These are phyloP conservation scores for Suillus americanus DNA, from an alignment of 768 basidiomycete genomes.

Conservation along the genomic window DNA sequence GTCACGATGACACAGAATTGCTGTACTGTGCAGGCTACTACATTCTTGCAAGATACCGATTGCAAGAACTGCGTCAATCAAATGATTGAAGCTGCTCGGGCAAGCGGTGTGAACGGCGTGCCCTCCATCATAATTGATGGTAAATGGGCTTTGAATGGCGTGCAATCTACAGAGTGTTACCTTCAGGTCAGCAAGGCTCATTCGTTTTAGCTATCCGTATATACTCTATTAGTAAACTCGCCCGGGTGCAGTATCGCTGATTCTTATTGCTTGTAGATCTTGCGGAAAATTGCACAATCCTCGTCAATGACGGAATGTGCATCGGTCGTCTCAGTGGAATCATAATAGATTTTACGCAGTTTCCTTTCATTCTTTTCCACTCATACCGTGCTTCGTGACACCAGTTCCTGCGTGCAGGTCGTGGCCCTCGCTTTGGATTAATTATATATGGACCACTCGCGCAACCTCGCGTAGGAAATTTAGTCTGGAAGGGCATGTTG, in stretches of 20 bases:
- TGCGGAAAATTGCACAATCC: slow-evolving; percentile 30
- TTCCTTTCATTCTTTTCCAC: not conserved
- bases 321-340: not conserved
- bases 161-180: slow-evolving; percentile 42
- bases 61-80: slow-evolving; percentile 39
- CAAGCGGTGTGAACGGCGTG: slow-evolving; percentile 48
- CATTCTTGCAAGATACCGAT: slow-evolving; percentile 43
- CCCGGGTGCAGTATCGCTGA: not conserved
- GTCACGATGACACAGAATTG: not conserved
- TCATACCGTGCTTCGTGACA: not conserved
- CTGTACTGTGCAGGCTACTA: slow-evolving; percentile 30
- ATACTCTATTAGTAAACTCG: too few relatives aligned
- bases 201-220: not conserved
- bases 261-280: slow-evolving; percentile 20
- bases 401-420: not conserved
- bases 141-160: slow-evolving; percentile 46
- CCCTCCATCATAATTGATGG: slow-evolving; percentile 51
- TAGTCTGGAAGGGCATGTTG: not conserved
- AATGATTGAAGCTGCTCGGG: slow-evolving; percentile 40
- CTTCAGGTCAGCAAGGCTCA: slow-evolving; percentile 29
- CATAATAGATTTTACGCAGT: not conserved
- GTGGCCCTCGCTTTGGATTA: not conserved
- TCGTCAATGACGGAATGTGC: slow-evolving; percentile 1
- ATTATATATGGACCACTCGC: not conserved
- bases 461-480: not conserved